These are phyloP conservation scores for Fraxinus quadrangulata DNA, from an alignment of 257 asterid species.

Conservation along the genomic window DNA sequence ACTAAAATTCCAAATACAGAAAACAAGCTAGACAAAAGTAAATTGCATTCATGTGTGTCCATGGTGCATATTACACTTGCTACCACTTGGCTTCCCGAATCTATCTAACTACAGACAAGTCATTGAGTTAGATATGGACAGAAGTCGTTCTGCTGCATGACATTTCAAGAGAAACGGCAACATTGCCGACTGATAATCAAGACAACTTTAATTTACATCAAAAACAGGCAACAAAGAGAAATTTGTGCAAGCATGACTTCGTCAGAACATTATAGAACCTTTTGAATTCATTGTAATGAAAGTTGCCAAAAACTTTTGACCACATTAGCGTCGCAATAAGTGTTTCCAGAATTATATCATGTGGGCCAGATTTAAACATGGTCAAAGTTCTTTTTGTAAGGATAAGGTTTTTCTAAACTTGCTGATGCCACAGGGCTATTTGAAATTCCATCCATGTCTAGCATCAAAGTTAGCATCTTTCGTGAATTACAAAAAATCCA, in stretches of 20 bases:
- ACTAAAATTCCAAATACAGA: neutral
- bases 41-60: constrained; percentile 7
- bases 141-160: neutral
- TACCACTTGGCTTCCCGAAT: constrained; percentile 14
- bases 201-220: neutral
- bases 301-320: neutral
- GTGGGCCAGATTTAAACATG: neutral
- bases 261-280: neutral
- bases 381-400: neutral
- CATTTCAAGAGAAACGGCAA: neutral
- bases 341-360: neutral
- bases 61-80: constrained; percentile 8
- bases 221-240: neutral
- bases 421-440: neutral
- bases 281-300: neutral
- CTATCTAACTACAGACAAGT: neutral
- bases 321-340: neutral
- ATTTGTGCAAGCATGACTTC: neutral
- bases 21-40: constrained; percentile 2
- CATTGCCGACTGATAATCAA: neutral
- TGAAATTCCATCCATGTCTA: neutral
- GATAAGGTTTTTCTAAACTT: neutral
- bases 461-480: neutral
- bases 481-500: neutral
- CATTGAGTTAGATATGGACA: neutral